These are phyloP conservation scores for Diatrype stigma DNA, from an alignment of 2,329 filamentous ascomycete species.

Conservation along the genomic window DNA sequence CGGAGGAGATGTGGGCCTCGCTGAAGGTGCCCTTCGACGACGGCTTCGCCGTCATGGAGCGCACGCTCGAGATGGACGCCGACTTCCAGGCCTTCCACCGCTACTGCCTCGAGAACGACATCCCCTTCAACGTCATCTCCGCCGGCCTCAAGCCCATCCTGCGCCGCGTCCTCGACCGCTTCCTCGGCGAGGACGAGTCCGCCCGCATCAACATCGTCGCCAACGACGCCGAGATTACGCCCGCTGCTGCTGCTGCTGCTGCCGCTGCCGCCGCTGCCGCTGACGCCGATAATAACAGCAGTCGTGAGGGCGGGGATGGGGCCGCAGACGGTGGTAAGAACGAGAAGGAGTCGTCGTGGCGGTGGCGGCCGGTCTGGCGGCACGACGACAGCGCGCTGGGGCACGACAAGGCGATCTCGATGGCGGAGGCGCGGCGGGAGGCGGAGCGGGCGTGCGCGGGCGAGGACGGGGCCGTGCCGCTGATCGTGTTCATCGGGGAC, in stretches of 20 bases:
- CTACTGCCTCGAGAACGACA: conserved; percentile 58
- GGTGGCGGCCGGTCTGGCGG: conserved; percentile 65
- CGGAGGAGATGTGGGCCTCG: conserved; percentile 68
- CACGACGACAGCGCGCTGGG: conserved; percentile 63
- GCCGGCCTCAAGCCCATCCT: conserved; percentile 64
- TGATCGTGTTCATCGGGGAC: conserved; percentile 68
- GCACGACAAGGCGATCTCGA: conserved; percentile 63
- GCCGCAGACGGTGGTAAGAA: no score
- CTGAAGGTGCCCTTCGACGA: conserved; percentile 64
- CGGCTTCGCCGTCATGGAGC: conserved; percentile 61
- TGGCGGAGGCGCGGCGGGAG: conserved; percentile 54
- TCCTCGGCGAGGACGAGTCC: conserved; percentile 57
- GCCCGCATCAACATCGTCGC: conserved; percentile 62
- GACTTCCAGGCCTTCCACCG: conserved; percentile 61
- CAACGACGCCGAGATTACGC: conserved; percentile 58
- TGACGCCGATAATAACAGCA: no score
- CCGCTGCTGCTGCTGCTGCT: conserved; percentile 54
- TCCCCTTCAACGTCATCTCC: conserved; percentile 67
- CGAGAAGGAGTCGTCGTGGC: no score
- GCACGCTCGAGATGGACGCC: conserved; percentile 57
- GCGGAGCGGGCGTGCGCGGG: conserved; percentile 51
- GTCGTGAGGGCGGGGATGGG: no score
- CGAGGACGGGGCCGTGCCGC: conserved; percentile 57
- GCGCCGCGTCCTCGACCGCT: conserved; percentile 57
- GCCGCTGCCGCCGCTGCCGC: no score